These are phyloP conservation scores for Sequoiadendron giganteum DNA, from an alignment of 75 land plant species.

Conservation along the genomic window DNA sequence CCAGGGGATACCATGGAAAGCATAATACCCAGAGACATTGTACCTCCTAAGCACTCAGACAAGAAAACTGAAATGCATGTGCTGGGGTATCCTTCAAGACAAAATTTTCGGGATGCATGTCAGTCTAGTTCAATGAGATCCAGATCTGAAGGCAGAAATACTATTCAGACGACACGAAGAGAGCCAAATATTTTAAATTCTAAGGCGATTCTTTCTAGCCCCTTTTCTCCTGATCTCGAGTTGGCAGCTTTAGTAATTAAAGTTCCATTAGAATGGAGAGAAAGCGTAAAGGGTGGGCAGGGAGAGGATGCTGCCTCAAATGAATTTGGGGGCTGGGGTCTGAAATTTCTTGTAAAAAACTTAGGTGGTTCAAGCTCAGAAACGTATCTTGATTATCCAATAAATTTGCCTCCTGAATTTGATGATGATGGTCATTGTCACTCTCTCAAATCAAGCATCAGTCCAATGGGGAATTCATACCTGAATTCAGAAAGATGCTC, in stretches of 20 bases:
- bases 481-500: conserved; percentile 3
- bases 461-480: neutral
- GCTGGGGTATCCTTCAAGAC: neutral
- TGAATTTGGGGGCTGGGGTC: conserved; percentile 18
- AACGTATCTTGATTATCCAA: conserved; percentile 2
- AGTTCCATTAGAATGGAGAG: conserved; percentile 42
- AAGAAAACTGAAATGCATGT: conserved; percentile 7
- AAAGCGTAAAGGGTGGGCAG: conserved; percentile 30
- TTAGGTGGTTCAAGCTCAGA: conserved; percentile 11
- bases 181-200: conserved; percentile 2
- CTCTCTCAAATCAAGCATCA: neutral
- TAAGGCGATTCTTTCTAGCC: neutral
- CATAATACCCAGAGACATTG: neutral
- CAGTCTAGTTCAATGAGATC: conserved; percentile 9
- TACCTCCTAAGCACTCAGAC: neutral
- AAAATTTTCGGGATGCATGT: neutral
- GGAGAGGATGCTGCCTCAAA: conserved; percentile 12
- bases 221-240: conserved; percentile 35
- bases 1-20: neutral
- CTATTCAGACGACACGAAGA: neutral
- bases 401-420: conserved; percentile 1
- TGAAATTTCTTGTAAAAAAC: conserved; percentile 14
- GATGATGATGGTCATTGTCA: neutral
- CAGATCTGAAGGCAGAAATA: neutral
- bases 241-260: conserved; percentile 45